Evolutionary conservation across 1,284 basidiomycete genomes (phyloP).

Genomic region (Ustanciosporium gigantosporum): DNA sequence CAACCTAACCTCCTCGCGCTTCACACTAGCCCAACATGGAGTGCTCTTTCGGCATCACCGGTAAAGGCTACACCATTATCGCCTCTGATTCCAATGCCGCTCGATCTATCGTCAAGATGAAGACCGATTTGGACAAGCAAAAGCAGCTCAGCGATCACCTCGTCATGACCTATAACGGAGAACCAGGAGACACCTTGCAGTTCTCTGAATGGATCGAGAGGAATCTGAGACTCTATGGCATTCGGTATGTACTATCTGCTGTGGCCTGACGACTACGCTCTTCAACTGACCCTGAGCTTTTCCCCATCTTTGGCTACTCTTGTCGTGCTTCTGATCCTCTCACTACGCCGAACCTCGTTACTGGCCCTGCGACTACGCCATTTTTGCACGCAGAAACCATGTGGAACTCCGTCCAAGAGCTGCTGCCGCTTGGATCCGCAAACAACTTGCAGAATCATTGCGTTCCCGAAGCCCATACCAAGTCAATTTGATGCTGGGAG

Average conservation of each 20-base stretch:
- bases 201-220: constrained; percentile 96
- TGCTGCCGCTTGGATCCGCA: constrained; percentile 91
- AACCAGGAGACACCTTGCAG: constrained; percentile 91
- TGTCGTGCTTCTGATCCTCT: too few relatives aligned
- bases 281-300: background rate
- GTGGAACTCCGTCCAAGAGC: constrained; percentile 85
- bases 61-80: constrained; percentile 59
- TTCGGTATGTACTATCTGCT: constrained; percentile 68
- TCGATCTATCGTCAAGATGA: constrained; percentile 95
- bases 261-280: background rate
- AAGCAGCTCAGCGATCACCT: constrained; percentile 86
- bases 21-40: constrained; percentile 53
- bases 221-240: constrained; percentile 93
- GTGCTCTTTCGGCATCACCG: constrained; percentile 65
- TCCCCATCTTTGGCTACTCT: too few relatives aligned
- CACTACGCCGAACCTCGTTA: too few relatives aligned
- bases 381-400: constrained; percentile 61
- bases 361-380: too few relatives aligned
- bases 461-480: constrained; percentile 85
- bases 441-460: constrained; percentile 82
- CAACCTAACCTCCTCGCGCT: too few relatives aligned
- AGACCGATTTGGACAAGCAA: constrained; percentile 95
- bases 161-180: constrained; percentile 92
- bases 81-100: constrained; percentile 88
- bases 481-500: constrained; percentile 90